Evolutionary conservation across 2,329 filamentous ascomycete genomes (phyloP).

Genomic region (Cercospora canescens): DNA sequence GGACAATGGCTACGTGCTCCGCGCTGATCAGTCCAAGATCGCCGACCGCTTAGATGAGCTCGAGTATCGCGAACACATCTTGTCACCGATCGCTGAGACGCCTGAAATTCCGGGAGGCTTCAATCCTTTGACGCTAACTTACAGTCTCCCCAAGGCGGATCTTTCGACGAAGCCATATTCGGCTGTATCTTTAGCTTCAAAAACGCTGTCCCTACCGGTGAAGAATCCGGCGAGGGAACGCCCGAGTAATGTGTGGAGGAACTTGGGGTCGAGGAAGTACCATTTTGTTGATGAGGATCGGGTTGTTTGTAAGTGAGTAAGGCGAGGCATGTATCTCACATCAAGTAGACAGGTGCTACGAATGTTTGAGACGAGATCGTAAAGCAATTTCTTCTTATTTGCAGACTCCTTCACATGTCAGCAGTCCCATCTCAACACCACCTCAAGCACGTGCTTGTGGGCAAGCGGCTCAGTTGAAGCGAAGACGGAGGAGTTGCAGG

Average conservation of each 20-base stretch:
- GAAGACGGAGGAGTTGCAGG: background rate
- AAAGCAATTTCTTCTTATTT: no score
- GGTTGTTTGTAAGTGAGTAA: slow-evolving; percentile 5
- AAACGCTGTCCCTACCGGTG: background rate
- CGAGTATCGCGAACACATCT: slow-evolving; percentile 9
- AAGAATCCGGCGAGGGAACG: background rate
- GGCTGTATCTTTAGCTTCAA: background rate
- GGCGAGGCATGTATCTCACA: no score
- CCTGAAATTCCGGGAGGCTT: slow-evolving; percentile 11
- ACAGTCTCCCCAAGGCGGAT: slow-evolving; percentile 7
- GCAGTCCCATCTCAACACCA: background rate
- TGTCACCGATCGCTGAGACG: slow-evolving; percentile 11
- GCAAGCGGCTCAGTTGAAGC: background rate
- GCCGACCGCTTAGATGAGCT: background rate
- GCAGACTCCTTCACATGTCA: background rate
- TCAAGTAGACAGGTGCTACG: background rate
- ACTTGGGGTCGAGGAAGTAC: slow-evolving; percentile 11
- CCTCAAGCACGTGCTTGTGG: background rate
- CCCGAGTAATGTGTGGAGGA: slow-evolving; percentile 5
- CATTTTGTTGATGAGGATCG: slow-evolving; percentile 9
- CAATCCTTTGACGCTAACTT: slow-evolving; percentile 8
- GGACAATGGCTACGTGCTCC: slow-evolving; percentile 7
- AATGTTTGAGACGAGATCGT: background rate
- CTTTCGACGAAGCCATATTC: slow-evolving; percentile 7
- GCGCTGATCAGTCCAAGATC: slow-evolving; percentile 2